Base-by-base conservation (phyloP, 192 early-diverging fungal species). In the Gonapodya sp. region DNA sequence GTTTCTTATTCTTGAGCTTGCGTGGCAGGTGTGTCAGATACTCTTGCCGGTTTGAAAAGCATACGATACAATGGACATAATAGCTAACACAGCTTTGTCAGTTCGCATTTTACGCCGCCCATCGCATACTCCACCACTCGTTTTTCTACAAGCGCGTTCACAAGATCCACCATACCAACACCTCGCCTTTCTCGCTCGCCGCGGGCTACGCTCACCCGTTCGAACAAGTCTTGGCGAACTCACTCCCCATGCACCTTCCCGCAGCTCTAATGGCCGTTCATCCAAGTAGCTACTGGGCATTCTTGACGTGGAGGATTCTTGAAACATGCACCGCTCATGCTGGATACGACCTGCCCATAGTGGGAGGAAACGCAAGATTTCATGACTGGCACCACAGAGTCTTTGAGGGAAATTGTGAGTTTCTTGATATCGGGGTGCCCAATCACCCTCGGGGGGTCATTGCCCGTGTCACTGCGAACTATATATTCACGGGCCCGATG, bases 151-250 rank as follows among this genome's bases (percentile, higher is more conserved):
- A 94, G 82, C 85, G 88, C 80, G 92, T 98, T 80, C 96, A 98
- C 92, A 97, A 97, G 87, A 87, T 93, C 14, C 95, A 98, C 87
- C 96, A 98, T 87, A 91, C 95, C 84, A 96, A 93, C 87, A 88
- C 93, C 31, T 92, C 96, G 36, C 94, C 95, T 36, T 94, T 98
- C 64, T 16, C 64, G 64, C 64, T 72, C 16, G 16, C 64, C 16
- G 64, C 64, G 16, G 64, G 16, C 64, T 72, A 72, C 64, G 64
- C 64, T 30, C 64, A 72, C 64, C 64, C 64, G 64, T 16, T 72
- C 16, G 64, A 72, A 72, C 64, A 72, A 30, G 64, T 72, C 16
- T 16, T 72, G 64, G 64, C 64, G 16, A 72, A 72, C 64, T 72
- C 64, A 30, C 64, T 72, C 16, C 64, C 64, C 16, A 18, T 72